Evolutionary conservation across 2,329 filamentous ascomycete genomes (phyloP).

Genomic region (Metarhizium humberi): DNA sequence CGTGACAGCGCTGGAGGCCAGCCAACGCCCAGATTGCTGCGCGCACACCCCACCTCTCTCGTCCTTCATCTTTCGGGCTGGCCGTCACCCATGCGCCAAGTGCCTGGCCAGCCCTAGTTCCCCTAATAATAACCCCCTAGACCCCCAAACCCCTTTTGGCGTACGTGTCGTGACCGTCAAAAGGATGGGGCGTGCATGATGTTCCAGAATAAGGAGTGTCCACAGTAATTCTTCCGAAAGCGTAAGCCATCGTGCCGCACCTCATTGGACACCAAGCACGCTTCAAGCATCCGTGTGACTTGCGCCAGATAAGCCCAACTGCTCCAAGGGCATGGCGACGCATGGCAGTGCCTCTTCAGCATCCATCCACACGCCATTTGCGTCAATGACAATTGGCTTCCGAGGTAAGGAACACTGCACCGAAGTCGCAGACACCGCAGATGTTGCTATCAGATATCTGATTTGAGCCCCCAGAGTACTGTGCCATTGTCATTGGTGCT

Average conservation of each 20-base stretch:
- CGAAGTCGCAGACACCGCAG: neutral
- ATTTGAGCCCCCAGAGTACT: neutral
- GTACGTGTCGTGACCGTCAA: neutral
- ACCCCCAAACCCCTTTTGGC: too few species aligned
- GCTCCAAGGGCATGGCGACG: neutral
- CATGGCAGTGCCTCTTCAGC: neutral
- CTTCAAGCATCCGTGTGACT: constrained; percentile 1
- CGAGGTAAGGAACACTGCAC: neutral
- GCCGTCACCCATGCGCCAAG: neutral
- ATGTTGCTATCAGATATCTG: neutral
- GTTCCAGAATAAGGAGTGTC: neutral
- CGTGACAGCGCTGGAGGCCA: neutral
- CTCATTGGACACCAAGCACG: neutral
- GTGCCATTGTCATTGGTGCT: neutral
- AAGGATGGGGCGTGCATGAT: neutral
- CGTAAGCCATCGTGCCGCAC: neutral
- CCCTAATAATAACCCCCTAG: too few species aligned
- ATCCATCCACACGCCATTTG: neutral
- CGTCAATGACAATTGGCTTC: neutral
- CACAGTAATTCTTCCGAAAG: neutral
- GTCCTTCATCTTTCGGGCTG: neutral
- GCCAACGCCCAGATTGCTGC: neutral
- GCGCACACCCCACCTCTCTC: neutral
- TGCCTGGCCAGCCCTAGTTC: too few species aligned
- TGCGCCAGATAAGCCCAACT: constrained; percentile 5